phyloP scores from a whole-genome alignment of 2,329 filamentous ascomycete species.

The Zymoseptoria pseudotritici region DNA sequence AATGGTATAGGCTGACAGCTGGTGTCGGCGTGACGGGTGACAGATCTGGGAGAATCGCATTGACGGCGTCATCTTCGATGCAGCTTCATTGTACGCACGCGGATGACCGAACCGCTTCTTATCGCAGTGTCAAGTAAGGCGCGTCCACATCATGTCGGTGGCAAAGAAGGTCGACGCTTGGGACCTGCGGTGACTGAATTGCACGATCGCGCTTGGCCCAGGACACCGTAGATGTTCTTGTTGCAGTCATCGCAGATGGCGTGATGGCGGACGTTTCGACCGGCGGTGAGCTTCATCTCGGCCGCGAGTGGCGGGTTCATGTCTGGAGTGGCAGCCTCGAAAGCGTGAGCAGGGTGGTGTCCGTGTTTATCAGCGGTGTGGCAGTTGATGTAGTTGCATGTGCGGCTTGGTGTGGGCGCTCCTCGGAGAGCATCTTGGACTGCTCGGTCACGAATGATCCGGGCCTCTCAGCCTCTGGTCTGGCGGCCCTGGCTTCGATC shows the following conservation, averaged over 20 bases:
- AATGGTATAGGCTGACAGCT: too few relatives aligned
- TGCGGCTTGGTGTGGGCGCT: slow-evolving; percentile 47
- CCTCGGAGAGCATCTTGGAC: slow-evolving; percentile 33
- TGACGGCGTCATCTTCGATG: too few relatives aligned
- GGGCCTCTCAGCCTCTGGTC: slow-evolving; percentile 32
- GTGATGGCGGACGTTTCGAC: slow-evolving; percentile 73
- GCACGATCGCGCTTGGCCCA: too few relatives aligned
- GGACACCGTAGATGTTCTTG: slow-evolving; percentile 70
- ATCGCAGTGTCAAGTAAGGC: too few relatives aligned
- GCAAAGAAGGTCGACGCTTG: too few relatives aligned
- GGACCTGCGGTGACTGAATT: too few relatives aligned
- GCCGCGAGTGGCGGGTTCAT: slow-evolving; percentile 56
- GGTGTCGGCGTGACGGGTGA: too few relatives aligned
- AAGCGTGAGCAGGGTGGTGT: slow-evolving; percentile 82
- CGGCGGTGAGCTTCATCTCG: slow-evolving; percentile 62
- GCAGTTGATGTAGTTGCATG: slow-evolving; percentile 77
- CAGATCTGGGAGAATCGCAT: too few relatives aligned
- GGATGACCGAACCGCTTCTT: too few relatives aligned
- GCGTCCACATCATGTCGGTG: too few relatives aligned
- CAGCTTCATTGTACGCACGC: too few relatives aligned
- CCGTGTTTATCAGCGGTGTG: slow-evolving; percentile 71
- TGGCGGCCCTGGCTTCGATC: too few relatives aligned
- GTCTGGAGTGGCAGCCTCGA: slow-evolving; percentile 60
- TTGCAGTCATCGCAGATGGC: slow-evolving; percentile 95
- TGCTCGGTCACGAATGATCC: slow-evolving; percentile 38